phyloP scores from a whole-genome alignment of 1,284 basidiomycete species.

The Xanthoconium separans region DNA sequence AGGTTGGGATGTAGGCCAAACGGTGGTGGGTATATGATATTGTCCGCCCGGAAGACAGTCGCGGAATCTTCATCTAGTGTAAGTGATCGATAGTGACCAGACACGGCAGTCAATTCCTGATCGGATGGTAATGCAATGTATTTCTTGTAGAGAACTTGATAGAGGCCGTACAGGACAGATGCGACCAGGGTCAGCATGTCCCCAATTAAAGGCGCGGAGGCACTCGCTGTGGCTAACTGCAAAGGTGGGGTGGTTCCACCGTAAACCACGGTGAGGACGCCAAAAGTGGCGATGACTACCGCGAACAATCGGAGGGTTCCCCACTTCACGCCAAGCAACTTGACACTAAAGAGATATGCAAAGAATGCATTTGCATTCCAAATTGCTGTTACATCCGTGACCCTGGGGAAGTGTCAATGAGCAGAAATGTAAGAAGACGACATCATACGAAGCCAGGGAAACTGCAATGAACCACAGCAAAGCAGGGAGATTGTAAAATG shows the following conservation, averaged over 20 bases:
- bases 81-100: conserved; percentile 44
- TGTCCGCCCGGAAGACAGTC: conserved; percentile 16
- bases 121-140: conserved; percentile 66
- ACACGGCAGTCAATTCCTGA: conserved; percentile 44
- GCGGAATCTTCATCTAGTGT: conserved; percentile 17
- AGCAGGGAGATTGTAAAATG: conserved; percentile 59
- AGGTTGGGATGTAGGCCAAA: conserved; percentile 80
- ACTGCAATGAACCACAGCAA: conserved; percentile 75
- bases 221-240: conserved; percentile 21
- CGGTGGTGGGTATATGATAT: conserved; percentile 54
- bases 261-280: conserved; percentile 74
- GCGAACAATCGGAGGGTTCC: conserved; percentile 61
- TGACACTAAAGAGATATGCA: conserved; percentile 71
- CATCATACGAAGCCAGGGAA: conserved; percentile 65
- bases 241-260: conserved; percentile 51
- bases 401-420: conserved; percentile 39
- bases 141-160: conserved; percentile 82
- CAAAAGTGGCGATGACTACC: conserved; percentile 73
- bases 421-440: conserved; percentile 9
- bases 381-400: conserved; percentile 78
- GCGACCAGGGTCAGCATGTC: conserved; percentile 71
- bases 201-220: conserved; percentile 65
- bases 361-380: conserved; percentile 88
- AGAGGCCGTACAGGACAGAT: conserved; percentile 63
- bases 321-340: conserved; percentile 59